Percentiles rank a stretch among this genome's conserved stretches.
phyloP scores from a whole-genome alignment of 2,329 filamentous ascomycete genomes.

The Fusarium odoratissimum region DNA sequence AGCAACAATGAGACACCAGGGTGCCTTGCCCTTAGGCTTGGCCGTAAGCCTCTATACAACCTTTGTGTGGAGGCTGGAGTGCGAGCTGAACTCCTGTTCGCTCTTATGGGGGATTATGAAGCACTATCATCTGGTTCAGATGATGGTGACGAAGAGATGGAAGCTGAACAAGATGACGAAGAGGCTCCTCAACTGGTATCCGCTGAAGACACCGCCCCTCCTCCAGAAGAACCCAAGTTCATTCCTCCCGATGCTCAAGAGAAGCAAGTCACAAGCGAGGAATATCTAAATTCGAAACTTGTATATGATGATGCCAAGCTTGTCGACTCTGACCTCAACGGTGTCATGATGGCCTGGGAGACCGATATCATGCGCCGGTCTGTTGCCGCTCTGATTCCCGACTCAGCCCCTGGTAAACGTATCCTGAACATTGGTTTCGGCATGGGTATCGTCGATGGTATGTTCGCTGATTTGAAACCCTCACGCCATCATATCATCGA shows the following conservation, averaged over 20 bases:
- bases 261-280: slow-evolving; percentile 68
- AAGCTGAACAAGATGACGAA: slow-evolving; percentile 58
- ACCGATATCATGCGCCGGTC: slow-evolving; percentile 85
- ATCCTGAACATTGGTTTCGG: slow-evolving; percentile 90
- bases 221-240: slow-evolving; percentile 47
- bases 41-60: slow-evolving; percentile 78
- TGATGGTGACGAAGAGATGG: slow-evolving; percentile 60
- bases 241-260: slow-evolving; percentile 53
- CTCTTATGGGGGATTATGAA: slow-evolving; percentile 84
- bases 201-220: slow-evolving; percentile 48
- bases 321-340: slow-evolving; percentile 80
- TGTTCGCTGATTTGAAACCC: slow-evolving; percentile 77
- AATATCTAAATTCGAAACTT: slow-evolving; percentile 75
- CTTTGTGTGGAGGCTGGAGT: slow-evolving; percentile 91
- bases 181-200: slow-evolving; percentile 48
- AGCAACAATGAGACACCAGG: slow-evolving; percentile 88
- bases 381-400: slow-evolving; percentile 72
- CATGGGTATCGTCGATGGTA: slow-evolving; percentile 87
- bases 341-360: slow-evolving; percentile 96
- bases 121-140: slow-evolving; percentile 70
- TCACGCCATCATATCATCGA: slow-evolving; percentile 85
- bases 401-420: slow-evolving; percentile 64
- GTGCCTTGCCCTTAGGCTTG: slow-evolving; percentile 80
- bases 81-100: slow-evolving; percentile 87
- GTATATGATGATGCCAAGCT: slow-evolving; percentile 74